A percentile compares a stretch with the other conserved stretches of the same genome.
These are phyloP conservation scores for Phytophthora kernoviae DNA, from an alignment of 352 stramenopile species.

Conservation along the genomic window DNA sequence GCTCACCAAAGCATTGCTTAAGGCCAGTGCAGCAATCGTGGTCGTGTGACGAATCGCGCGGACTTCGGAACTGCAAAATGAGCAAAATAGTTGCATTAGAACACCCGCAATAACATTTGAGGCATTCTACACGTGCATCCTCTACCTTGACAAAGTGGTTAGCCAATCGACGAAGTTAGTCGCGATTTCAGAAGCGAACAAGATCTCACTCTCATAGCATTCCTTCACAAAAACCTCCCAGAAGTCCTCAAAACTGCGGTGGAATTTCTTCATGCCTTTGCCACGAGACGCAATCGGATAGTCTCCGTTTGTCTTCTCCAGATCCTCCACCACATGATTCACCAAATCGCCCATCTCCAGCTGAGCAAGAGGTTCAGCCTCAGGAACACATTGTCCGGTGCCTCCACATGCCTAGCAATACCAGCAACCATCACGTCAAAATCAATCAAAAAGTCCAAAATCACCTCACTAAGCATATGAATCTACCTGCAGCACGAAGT, in stretches of 20 bases:
- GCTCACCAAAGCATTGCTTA: conserved; percentile 71
- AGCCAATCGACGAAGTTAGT: conserved; percentile 82
- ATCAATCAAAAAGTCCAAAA: conserved; percentile 14
- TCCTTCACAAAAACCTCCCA: conserved; percentile 81
- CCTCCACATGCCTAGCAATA: conserved; percentile 57
- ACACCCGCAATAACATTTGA: background rate
- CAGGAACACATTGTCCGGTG: conserved; percentile 49
- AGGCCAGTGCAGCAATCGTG: conserved; percentile 68
- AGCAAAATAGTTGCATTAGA: conserved; percentile 14
- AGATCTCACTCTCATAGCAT: conserved; percentile 79
- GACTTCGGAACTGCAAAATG: conserved; percentile 66
- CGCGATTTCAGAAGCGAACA: conserved; percentile 73
- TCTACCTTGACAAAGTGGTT: conserved; percentile 76
- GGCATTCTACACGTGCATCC: background rate
- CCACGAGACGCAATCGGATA: conserved; percentile 72
- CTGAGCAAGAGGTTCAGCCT: conserved; percentile 58
- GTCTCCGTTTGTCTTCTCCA: conserved; percentile 59
- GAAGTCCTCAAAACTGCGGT: conserved; percentile 72
- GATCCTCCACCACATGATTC: conserved; percentile 65
- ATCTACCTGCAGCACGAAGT: conserved; percentile 74
- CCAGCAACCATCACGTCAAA: conserved; percentile 3
- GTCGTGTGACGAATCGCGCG: conserved; percentile 81
- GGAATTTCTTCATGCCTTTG: conserved; percentile 69
- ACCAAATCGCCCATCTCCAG: conserved; percentile 78
- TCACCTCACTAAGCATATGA: background rate